phyloP scores from a whole-genome alignment of 495 filamentous ascomycete species.

The Penicillium subrubescens region DNA sequence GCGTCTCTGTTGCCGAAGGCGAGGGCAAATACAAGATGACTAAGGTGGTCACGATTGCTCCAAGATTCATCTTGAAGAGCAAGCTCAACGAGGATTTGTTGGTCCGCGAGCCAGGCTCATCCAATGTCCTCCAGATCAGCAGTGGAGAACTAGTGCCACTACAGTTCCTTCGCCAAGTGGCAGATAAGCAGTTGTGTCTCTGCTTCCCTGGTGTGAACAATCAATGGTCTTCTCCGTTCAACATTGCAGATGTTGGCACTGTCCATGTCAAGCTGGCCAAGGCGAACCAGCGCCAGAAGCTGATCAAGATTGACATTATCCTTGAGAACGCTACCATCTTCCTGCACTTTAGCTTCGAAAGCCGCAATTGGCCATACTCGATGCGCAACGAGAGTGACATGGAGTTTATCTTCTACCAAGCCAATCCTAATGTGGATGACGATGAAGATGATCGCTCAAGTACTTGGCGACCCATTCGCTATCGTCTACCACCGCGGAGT shows the following conservation, averaged over 20 bases:
- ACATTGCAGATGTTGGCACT: constrained; percentile 89
- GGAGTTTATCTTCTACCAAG: constrained; percentile 94
- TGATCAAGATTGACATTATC: constrained; percentile 85
- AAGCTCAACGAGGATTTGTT: constrained; percentile 84
- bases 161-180: constrained; percentile 77
- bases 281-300: constrained; percentile 80
- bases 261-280: constrained; percentile 93
- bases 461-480: constrained; percentile 86
- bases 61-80: constrained; percentile 93
- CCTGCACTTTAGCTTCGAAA: constrained; percentile 85
- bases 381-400: constrained; percentile 97
- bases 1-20: constrained; percentile 83
- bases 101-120: constrained; percentile 86
- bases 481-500: constrained; percentile 89
- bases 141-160: constrained; percentile 77
- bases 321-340: constrained; percentile 93
- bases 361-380: constrained; percentile 94
- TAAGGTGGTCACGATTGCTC: constrained; percentile 91
- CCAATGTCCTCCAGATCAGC: constrained; percentile 74
- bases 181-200: constrained; percentile 84
- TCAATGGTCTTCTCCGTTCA: constrained; percentile 97
- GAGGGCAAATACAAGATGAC: constrained; percentile 97
- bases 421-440: constrained; percentile 77
- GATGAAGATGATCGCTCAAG: constrained; percentile 74
- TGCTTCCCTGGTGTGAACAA: constrained; percentile 96